Base-by-base conservation (phyloP, 495 filamentous ascomycete genomes). In the Physcia stellaris region DNA sequence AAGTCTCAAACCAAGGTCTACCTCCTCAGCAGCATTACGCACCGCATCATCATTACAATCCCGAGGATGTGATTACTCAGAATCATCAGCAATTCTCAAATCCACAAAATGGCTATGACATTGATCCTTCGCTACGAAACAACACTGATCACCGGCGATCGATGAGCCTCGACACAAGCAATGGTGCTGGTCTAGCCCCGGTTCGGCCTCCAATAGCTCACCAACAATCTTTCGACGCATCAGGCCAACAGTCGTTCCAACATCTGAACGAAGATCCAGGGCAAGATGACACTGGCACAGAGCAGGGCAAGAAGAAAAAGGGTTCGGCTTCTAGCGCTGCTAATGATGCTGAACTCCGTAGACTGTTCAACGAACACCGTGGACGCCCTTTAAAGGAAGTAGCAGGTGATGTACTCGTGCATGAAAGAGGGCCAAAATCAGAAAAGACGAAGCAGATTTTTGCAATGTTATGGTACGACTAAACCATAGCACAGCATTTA, bases 401-500 rank as follows among this genome's bases (percentile, higher is more conserved):
- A 43, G 90, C 88, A 4, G 66, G 66, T 22, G 85, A 87, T 54
- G 66, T 84, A 31, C 73, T 81, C n/a, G 62, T 72, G 43, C 77
- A 79, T 38, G 75, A 83, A 45, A 67, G 79, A 53, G 79, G 78
- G 24, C 81, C 84, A 11, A 85, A 86, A 54, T 83, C 88, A 5
- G 90, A 98, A 56, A 81, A 92, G 55, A 83, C 86, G 29, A 87
- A 94, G 43, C 90, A 98, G 63, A 77, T 98, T 18, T 95, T 95
- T 56, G 90, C 90, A 11, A 93, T 98, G 83, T 75, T 93, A 41
- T 98, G 90, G 90, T 95, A 74, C 46, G 69, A 55, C 23, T 28
- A 35, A n/a, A 17, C 15, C 9, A 11, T 15, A 43, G 37, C 16
- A 30, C 17, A 23, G 29, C 43, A 54, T 39, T 55, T 35, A 19